Evolutionary conservation across 2,329 filamentous ascomycete genomes (phyloP), one percentile per base, ranked within the genome.

Genomic region (Pyricularia pennisetigena): DNA sequence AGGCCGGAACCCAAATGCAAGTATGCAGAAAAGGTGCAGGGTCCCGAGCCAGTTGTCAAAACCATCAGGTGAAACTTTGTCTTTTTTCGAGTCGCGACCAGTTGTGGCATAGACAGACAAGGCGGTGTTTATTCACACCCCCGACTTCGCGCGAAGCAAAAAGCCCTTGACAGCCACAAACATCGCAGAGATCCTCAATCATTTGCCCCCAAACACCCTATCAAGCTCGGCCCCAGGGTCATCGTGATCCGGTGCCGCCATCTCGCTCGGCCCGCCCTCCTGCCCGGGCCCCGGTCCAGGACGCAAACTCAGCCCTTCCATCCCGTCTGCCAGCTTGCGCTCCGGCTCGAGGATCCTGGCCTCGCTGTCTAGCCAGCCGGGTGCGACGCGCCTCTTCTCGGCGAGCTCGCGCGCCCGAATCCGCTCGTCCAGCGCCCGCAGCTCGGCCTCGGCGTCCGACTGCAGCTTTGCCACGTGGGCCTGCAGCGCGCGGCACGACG

Each of bases 351-450:
- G 77, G 65, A 94, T 79, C 67, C 87, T 81, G 66, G 86, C 85
- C 68, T 92, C 88, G 72, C 90, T 90, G 73, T 94, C 91, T 72
- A 94, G 79, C 90, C 91, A 95, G 0, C 92, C 91, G 0, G 91
- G 92, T 12, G 92, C 92, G 23, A 93, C 85, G 68, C 90, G 82
- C 72, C 92, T 82, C 83, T 93, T 94, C 85, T 94, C 91, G 4
- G 89, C 90, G 70, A 94, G 80, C 71, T 94, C 91, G 69, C 88
- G 82, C 57, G 84, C 86, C 69, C 78, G 79, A 69, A 91, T 86
- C 66, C 80, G 83, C 70, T 89, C 86, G 72, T 95, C 89, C 80
- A 95, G 92, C 24, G 85, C 86, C 67, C 82, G 79, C 68, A 97
- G 82, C 68, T 89, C 86, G 49, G 82, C 80, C 70, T 90, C 85